Percentiles rank a stretch among this genome's conserved stretches.
Evolutionary conservation across 1,139 yeast genomes (phyloP).

Genomic region (Saccharomyces uvarum): DNA sequence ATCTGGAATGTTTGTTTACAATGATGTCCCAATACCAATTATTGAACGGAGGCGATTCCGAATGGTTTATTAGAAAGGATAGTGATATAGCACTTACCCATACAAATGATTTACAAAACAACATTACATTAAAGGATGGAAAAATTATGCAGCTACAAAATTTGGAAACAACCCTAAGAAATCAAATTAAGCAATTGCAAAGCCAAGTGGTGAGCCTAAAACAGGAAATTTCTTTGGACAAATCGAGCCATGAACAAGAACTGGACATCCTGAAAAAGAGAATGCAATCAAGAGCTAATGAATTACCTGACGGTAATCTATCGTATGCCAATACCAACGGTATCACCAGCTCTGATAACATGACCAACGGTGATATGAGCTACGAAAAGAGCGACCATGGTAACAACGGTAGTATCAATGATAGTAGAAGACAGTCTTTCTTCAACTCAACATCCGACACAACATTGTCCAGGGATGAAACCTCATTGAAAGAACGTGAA

Average conservation of each 20-base stretch:
- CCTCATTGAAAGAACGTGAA: conserved; percentile 28
- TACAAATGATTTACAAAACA: background rate
- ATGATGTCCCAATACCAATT: conserved; percentile 59
- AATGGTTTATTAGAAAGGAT: conserved; percentile 34
- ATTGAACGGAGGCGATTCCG: conserved; percentile 39
- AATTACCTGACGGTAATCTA: background rate
- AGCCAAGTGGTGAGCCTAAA: background rate
- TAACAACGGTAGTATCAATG: background rate
- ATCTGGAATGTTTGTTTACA: conserved; percentile 77
- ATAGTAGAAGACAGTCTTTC: background rate
- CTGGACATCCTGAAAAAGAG: background rate
- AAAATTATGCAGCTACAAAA: background rate
- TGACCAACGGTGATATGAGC: background rate
- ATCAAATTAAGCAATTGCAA: background rate
- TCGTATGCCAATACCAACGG: background rate
- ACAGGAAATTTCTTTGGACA: background rate
- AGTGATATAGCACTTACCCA: conserved; percentile 11
- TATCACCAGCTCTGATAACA: background rate
- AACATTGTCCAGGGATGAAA: conserved; percentile 7
- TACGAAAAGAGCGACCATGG: background rate
- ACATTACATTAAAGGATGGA: background rate
- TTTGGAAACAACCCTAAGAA: background rate
- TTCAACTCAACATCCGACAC: background rate
- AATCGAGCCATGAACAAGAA: background rate
- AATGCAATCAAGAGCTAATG: background rate